Percentiles rank a stretch among this genome's conserved stretches.
Conservation (phyloP, 805 yeast genomes). For the Millerozyma acaciae region DNA sequence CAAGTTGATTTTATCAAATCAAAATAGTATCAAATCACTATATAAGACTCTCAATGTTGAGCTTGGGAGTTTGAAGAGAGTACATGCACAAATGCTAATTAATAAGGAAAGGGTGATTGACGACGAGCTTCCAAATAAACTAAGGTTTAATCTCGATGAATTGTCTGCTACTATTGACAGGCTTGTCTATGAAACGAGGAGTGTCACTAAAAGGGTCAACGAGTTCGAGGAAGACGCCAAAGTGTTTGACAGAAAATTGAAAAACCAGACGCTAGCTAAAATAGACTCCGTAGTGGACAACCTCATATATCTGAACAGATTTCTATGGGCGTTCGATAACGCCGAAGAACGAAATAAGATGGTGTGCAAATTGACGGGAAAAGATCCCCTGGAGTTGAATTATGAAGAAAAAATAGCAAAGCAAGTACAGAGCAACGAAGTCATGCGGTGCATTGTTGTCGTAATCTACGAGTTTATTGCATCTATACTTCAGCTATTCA, state of each 20-base stretch:
- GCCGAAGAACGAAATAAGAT: constrained; percentile 24
- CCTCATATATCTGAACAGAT: constrained; percentile 27
- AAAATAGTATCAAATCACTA: constrained; percentile 12
- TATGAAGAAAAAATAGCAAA: constrained; percentile 9
- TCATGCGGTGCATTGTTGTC: constrained; percentile 22
- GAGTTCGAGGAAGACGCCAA: constrained; percentile 35
- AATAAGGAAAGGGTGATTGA: constrained; percentile 22
- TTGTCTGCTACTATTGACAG: constrained; percentile 34
- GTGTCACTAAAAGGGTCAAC: constrained; percentile 36
- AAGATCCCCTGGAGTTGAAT: constrained; percentile 4
- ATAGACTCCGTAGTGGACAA: constrained; percentile 21
- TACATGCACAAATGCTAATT: constrained; percentile 22
- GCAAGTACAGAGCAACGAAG: constrained; percentile 1
- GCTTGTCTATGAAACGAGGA: constrained; percentile 37
- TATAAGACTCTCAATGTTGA: constrained; percentile 29
- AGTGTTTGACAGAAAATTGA: constrained; percentile 23
- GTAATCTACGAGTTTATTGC: constrained; percentile 31
- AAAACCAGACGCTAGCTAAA: constrained; percentile 24
- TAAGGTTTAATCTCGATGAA: constrained; percentile 26
- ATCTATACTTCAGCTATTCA: constrained; percentile 30
- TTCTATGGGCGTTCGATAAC: constrained; percentile 27
- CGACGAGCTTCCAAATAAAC: constrained; percentile 25
- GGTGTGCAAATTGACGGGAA: constrained; percentile 25
- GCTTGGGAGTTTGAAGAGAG: constrained; percentile 23
- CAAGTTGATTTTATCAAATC: constrained; percentile 6